Conservation (phyloP, 306 rosid genomes). For the Vigna nakashimae region DNA sequence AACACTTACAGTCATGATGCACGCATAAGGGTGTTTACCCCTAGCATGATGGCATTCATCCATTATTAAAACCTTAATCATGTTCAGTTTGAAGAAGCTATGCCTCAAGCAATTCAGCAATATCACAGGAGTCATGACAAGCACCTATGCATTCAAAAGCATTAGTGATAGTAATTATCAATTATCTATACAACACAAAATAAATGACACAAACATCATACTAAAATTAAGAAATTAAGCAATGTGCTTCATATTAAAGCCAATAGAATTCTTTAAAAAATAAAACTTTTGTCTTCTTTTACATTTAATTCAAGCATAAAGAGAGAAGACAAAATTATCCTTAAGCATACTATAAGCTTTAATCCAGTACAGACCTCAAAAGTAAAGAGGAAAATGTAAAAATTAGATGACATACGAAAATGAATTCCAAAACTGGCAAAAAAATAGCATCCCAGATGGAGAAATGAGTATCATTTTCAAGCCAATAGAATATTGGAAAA, state of each 20-base stretch:
- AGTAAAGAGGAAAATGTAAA: slow-evolving; percentile 10
- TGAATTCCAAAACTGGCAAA: not conserved
- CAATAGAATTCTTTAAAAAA: slow-evolving; percentile 3
- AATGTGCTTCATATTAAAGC: not conserved
- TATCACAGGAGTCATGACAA: slow-evolving; percentile 89
- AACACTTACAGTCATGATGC: slow-evolving; percentile 77
- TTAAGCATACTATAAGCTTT: not conserved
- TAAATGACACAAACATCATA: slow-evolving; percentile 13
- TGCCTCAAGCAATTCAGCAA: slow-evolving; percentile 72
- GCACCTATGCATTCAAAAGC: slow-evolving; percentile 61
- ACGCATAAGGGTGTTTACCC: slow-evolving; percentile 71
- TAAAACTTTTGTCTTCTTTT: not conserved
- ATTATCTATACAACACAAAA: slow-evolving; percentile 1
- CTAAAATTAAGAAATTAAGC: not conserved
- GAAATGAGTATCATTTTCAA: not conserved
- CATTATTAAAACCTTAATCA: slow-evolving; percentile 80
- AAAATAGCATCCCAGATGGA: not conserved
- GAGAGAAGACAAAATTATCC: not conserved
- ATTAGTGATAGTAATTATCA: not conserved
- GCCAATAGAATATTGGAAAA: not conserved
- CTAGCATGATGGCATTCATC: slow-evolving; percentile 95
- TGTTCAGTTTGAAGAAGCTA: slow-evolving; percentile 67
- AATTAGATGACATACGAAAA: not conserved
- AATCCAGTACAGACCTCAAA: not conserved
- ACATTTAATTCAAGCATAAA: not conserved